Evolutionary conservation across 805 yeast species (phyloP), one percentile per base, ranked within the genome.

Genomic region (Yarrowia divulgata): DNA sequence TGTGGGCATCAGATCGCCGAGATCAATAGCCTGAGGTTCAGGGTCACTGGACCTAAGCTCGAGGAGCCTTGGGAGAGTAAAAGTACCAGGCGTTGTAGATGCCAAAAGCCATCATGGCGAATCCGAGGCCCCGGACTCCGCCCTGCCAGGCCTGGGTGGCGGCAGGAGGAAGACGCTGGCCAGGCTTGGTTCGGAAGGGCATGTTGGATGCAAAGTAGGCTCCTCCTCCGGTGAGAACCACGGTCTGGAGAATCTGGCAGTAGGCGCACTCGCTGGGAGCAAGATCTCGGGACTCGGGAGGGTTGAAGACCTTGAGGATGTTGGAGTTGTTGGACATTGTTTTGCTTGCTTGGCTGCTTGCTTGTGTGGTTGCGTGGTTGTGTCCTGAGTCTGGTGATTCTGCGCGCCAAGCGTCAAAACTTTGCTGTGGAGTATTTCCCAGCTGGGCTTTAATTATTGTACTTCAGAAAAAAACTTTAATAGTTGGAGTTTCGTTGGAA

Each of bases 181-280:
- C 83, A 50, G 81, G 82, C 70, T 82, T 84, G 50, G 78, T 78
- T 54, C 63, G 70, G 46, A 71, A 39, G 48, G 68, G 67, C 75
- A 88, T 87, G 1, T 90, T 90, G 19, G 88, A 79, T 18, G 84
- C 81, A 70, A 90, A 81, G 77, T 88, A 90, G 0, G 82, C 75
- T 32, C 95, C 96, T 5, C 88, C 88, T 4, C 81, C 86, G 0
- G 88, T 69, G 35, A 88, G 82, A 18, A 87, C 83, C 9, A 83
- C 74, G 0, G 91, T 82, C 55, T 90, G 89, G 81, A 89, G 85
- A 0, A 87, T 76, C 71, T 90, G 89, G 74, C 97, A 90, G 1
- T 90, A 87, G 1, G 88, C 72, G 74, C 97, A 90, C 72, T 85
- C 88, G 70, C 80, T 80, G 19, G 48, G 58, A 9, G 48, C 8